Evolutionary conservation across 805 yeast genomes (phyloP).

Genomic region (Yarrowia phangngaensis): DNA sequence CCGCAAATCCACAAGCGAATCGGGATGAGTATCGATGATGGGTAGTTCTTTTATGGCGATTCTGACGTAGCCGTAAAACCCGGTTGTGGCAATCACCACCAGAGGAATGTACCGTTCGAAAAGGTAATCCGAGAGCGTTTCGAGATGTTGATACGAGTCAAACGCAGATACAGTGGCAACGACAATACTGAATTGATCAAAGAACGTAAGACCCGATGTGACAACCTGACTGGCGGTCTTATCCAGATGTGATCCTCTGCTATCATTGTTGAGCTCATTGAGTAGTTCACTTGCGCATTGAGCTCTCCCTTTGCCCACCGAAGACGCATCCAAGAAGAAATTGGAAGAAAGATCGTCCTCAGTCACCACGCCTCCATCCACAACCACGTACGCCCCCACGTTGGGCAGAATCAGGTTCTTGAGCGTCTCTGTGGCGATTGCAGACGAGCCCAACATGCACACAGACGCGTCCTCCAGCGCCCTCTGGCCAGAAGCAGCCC

Average conservation of each 20-base stretch:
- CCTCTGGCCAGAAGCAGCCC: constrained; percentile 77
- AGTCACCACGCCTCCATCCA: constrained; percentile 47
- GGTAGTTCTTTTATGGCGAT: constrained; percentile 55
- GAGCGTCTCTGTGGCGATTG: constrained; percentile 57
- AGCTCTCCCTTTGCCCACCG: constrained; percentile 46
- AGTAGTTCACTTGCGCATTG: constrained; percentile 44
- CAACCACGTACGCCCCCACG: constrained; percentile 58
- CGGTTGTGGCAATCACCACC: constrained; percentile 50
- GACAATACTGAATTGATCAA: constrained; percentile 51
- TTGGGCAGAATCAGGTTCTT: constrained; percentile 79
- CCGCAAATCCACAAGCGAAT: constrained; percentile 59
- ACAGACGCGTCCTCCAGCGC: constrained; percentile 55
- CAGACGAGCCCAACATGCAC: constrained; percentile 55
- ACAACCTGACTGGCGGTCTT: constrained; percentile 1
- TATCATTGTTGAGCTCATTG: constrained; percentile 60
- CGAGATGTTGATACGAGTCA: constrained; percentile 31
- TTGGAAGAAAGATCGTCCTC: constrained; percentile 51
- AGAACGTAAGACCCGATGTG: constrained; percentile 36
- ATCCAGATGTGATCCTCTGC: constrained; percentile 39
- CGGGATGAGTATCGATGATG: constrained; percentile 73
- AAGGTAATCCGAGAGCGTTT: constrained; percentile 40
- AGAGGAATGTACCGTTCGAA: constrained; percentile 53
- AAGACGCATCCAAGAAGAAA: constrained; percentile 53
- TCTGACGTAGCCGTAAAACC: constrained; percentile 62
- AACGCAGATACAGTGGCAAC: constrained; percentile 44